Conservation (phyloP, 441 rosid genomes). For the Brassica hybrid region DNA sequence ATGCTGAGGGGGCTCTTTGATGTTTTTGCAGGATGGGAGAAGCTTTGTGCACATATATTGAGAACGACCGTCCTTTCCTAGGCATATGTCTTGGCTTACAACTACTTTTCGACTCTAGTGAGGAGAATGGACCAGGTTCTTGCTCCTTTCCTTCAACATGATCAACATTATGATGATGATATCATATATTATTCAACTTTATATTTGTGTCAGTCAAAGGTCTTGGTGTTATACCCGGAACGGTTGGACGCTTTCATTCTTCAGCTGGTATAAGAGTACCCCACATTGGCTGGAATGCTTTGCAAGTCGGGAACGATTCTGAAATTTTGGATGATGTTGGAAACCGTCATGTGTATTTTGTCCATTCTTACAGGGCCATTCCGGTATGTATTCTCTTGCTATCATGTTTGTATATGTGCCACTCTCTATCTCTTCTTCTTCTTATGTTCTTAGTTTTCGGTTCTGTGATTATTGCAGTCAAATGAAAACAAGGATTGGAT, state of each 20-base stretch:
- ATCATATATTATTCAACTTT: not conserved
- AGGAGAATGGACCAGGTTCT: conserved; percentile 90
- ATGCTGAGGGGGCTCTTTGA: not conserved
- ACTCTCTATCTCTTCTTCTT: not conserved
- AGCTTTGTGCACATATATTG: conserved; percentile 74
- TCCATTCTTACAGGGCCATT: conserved; percentile 93
- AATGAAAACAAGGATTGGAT: conserved; percentile 86
- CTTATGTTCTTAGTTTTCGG: conserved; percentile 9
- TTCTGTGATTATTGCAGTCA: conserved; percentile 53
- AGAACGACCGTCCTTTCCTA: conserved; percentile 88
- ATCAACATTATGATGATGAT: not conserved
- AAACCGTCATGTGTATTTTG: conserved; percentile 89
- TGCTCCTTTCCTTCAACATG: conserved; percentile 14
- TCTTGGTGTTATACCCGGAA: conserved; percentile 95
- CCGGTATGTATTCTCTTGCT: conserved; percentile 54
- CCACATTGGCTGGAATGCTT: conserved; percentile 98
- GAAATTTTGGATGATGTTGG: conserved; percentile 87
- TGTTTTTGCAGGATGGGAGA: conserved; percentile 77
- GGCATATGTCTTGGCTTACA: conserved; percentile 98
- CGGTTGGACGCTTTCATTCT: conserved; percentile 85
- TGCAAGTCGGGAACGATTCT: conserved; percentile 76
- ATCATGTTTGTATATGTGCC: not conserved
- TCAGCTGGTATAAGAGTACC: conserved; percentile 82
- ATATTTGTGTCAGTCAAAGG: conserved; percentile 66
- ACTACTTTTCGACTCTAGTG: conserved; percentile 86